These are phyloP conservation scores for Phaeosphaeriaceae sp. DNA, from an alignment of 2,329 filamentous ascomycete species.

Conservation along the genomic window DNA sequence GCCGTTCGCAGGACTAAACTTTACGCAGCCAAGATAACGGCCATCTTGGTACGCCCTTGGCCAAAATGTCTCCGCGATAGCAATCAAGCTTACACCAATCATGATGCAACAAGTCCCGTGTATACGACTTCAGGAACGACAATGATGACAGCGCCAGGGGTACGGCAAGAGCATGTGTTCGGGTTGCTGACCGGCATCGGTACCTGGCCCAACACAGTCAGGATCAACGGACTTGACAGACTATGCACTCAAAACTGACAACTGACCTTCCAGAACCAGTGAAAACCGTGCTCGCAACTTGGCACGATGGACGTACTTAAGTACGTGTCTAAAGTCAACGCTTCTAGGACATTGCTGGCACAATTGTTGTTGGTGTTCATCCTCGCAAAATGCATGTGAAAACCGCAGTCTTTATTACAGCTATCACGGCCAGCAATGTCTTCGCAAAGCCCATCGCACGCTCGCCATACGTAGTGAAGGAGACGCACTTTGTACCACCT, in stretches of 20 bases:
- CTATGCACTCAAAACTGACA: background rate
- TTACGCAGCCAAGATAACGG: background rate
- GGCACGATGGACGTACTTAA: background rate
- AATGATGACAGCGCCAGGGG: background rate
- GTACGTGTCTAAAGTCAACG: background rate
- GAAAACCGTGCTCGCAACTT: background rate
- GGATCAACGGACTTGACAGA: background rate
- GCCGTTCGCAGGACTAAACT: background rate
- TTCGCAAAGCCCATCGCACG: conserved; percentile 50
- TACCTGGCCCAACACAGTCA: background rate
- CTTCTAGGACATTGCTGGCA: background rate
- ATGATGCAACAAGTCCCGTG: background rate
- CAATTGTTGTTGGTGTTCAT: background rate
- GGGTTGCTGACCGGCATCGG: background rate
- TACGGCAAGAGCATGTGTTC: background rate
- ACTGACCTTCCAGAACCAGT: background rate
- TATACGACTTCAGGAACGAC: background rate
- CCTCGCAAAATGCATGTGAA: background rate
- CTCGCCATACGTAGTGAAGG: conserved; percentile 62
- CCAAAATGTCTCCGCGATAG: background rate
- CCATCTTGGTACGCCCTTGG: background rate
- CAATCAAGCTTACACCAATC: background rate
- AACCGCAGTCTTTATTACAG: conserved; percentile 29
- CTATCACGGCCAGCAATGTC: conserved; percentile 34
- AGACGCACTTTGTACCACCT: conserved; percentile 61